Percentiles rank a stretch among this genome's conserved stretches.
Conservation (phyloP, 768 basidiomycete genomes). For the Agaricus blazei region DNA sequence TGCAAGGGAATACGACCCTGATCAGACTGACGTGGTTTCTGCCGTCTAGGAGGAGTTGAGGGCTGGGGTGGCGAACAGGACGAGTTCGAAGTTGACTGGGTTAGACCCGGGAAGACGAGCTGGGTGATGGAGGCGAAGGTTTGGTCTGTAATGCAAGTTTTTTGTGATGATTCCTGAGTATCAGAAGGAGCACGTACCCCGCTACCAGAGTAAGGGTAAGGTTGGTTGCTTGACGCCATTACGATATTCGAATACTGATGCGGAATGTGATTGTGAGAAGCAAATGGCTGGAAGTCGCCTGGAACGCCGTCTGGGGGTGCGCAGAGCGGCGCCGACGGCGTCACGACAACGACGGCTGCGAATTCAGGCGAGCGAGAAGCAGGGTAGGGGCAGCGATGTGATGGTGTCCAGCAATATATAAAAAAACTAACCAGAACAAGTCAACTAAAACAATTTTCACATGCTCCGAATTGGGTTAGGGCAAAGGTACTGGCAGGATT, state of each 20-base stretch:
- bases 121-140: constrained; percentile 22
- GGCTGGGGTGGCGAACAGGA: constrained; percentile 39
- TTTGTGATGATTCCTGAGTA: neutral
- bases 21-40: constrained; percentile 48
- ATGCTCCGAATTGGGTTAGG: too few species aligned
- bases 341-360: neutral
- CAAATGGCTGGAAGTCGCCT: neutral
- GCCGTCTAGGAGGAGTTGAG: constrained; percentile 35
- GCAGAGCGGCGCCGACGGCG: constrained; percentile 3
- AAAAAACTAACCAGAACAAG: neutral
- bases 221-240: neutral
- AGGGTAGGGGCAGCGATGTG: neutral
- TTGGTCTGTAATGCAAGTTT: neutral
- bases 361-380: neutral
- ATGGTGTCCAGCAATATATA: neutral
- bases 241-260: neutral
- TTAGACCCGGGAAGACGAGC: constrained; percentile 33
- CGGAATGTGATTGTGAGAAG: neutral
- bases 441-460: too few species aligned
- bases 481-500: constrained; percentile 8
- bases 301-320: neutral
- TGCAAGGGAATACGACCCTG: constrained; percentile 72
- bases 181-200: neutral
- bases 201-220: neutral
- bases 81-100: constrained; percentile 36